Evolutionary conservation across 208 protist genomes (phyloP).

Genomic region (Leishmania major): DNA sequence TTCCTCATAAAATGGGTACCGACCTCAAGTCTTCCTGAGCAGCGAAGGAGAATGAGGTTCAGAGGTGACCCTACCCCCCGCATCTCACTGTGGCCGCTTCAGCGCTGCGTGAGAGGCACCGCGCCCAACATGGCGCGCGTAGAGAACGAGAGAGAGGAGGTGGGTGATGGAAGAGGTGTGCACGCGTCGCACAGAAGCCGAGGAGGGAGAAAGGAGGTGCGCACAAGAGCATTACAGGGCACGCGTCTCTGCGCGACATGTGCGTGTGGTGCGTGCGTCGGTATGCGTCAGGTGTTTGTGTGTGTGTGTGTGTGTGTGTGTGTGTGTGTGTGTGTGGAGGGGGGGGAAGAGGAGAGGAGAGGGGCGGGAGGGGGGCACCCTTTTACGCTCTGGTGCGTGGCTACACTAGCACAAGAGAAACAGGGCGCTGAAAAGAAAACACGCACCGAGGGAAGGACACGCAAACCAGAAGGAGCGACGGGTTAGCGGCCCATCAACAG

Average conservation of each 20-base stretch:
- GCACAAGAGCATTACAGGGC: neutral
- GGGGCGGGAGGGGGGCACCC: too few relatives aligned
- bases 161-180: neutral
- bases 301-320: too few relatives aligned
- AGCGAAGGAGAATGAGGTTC: neutral
- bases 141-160: neutral
- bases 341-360: too few relatives aligned
- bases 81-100: neutral
- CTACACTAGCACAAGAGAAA: neutral
- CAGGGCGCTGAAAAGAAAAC: neutral
- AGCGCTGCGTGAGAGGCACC: neutral
- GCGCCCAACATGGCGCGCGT: neutral
- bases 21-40: neutral
- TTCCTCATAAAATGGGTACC: neutral
- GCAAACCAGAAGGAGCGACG: neutral
- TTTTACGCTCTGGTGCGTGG: neutral
- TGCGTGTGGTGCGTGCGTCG: too few relatives aligned
- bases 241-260: neutral
- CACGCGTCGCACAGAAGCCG: neutral
- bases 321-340: too few relatives aligned
- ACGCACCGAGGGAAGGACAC: neutral
- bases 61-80: neutral
- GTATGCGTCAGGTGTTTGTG: too few relatives aligned
- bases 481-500: neutral
- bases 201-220: neutral